phyloP scores from a whole-genome alignment of 306 rosid genomes.

The Malus orientalis region DNA sequence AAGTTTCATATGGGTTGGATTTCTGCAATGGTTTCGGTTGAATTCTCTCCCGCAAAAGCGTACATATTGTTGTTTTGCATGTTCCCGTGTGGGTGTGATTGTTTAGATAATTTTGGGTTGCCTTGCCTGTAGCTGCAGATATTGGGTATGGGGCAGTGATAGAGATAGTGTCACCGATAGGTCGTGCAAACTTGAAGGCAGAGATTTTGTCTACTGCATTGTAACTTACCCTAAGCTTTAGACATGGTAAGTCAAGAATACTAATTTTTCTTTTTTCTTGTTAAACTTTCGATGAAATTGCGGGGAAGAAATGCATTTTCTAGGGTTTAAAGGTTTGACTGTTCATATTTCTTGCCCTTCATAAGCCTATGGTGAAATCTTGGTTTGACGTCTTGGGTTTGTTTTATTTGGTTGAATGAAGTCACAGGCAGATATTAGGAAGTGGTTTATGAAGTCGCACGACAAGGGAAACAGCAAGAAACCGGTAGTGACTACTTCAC shows the following conservation, averaged over 20 bases:
- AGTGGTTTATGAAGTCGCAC: slow-evolving; percentile 96
- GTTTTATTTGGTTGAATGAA: background rate
- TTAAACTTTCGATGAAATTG: too few relatives aligned
- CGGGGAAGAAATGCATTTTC: background rate
- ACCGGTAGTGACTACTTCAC: slow-evolving; percentile 7
- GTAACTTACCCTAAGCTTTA: background rate
- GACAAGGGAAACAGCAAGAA: slow-evolving; percentile 42
- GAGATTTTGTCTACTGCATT: background rate
- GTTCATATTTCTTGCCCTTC: background rate
- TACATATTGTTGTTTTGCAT: too few relatives aligned
- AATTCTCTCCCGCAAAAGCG: too few relatives aligned
- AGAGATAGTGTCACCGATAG: background rate
- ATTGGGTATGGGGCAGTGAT: too few relatives aligned
- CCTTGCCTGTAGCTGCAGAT: too few relatives aligned
- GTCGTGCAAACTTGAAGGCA: too few relatives aligned
- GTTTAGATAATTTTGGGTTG: too few relatives aligned
- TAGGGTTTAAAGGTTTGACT: background rate
- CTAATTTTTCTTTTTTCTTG: background rate
- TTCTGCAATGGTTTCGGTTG: too few relatives aligned
- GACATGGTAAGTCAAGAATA: background rate
- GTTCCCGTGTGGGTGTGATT: too few relatives aligned
- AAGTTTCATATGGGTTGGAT: too few relatives aligned
- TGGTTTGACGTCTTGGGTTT: background rate
- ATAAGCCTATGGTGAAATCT: background rate
- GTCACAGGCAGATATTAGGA: slow-evolving; percentile 65